Evolutionary conservation across 495 filamentous ascomycete species (phyloP).

Genomic region (Ascodesmis nigricans): DNA sequence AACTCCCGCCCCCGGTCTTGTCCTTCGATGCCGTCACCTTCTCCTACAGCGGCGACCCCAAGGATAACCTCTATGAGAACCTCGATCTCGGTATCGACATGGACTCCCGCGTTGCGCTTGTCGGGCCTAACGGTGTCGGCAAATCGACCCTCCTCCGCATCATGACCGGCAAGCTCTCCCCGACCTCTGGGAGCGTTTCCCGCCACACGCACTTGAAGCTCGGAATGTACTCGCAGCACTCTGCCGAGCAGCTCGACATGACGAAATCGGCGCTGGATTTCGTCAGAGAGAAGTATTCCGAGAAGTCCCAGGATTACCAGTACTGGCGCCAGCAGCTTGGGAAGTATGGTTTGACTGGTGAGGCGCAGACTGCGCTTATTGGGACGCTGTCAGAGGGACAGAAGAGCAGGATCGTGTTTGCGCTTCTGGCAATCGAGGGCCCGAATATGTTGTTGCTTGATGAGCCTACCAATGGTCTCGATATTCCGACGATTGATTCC

Average conservation of each 20-base stretch:
- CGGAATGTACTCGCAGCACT: constrained; percentile 94
- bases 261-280: constrained; percentile 97
- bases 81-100: constrained; percentile 98
- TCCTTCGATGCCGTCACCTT: constrained; percentile 95
- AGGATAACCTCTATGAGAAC: constrained; percentile 87
- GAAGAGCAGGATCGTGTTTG: constrained; percentile 93
- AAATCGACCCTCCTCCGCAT: constrained; percentile 96
- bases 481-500: constrained; percentile 97
- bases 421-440: constrained; percentile 78
- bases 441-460: constrained; percentile 97
- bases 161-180: constrained; percentile 89
- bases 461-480: constrained; percentile 96
- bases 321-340: constrained; percentile 98
- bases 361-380: constrained; percentile 89
- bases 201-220: constrained; percentile 97
- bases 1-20: constrained; percentile 86
- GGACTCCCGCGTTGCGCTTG: constrained; percentile 91
- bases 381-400: constrained; percentile 81
- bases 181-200: constrained; percentile 57
- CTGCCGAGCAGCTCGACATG: constrained; percentile 89
- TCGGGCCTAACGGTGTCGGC: constrained; percentile 97
- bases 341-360: constrained; percentile 73
- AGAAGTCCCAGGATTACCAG: constrained; percentile 89
- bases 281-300: constrained; percentile 78
- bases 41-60: constrained; percentile 75